phyloP scores from a whole-genome alignment of 495 filamentous ascomycete species.

The Penicillium silybi region DNA sequence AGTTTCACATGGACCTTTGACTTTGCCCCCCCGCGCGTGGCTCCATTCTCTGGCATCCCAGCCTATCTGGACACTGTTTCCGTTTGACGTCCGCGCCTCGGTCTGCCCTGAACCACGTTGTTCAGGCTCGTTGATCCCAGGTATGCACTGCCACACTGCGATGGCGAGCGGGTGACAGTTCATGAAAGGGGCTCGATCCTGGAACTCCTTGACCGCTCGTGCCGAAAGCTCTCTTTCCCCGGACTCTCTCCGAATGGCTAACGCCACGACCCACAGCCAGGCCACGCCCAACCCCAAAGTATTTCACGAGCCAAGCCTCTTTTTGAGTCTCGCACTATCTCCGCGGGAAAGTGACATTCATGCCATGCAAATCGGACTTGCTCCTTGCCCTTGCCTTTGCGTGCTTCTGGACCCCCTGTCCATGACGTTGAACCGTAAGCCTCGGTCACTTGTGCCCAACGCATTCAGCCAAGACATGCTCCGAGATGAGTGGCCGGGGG shows the following conservation, averaged over 20 bases:
- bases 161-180: neutral
- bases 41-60: neutral
- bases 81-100: neutral
- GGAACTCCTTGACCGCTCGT: neutral
- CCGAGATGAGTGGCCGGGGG: neutral
- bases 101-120: neutral
- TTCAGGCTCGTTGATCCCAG: neutral
- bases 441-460: neutral
- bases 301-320: neutral
- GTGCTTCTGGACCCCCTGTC: neutral
- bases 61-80: neutral
- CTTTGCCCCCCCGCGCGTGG: neutral
- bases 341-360: constrained; percentile 3
- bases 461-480: neutral
- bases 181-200: neutral
- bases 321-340: constrained; percentile 7
- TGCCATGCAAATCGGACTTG: constrained; percentile 1
- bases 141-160: neutral
- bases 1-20: neutral
- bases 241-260: neutral
- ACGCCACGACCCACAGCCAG: neutral
- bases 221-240: neutral
- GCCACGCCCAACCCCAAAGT: neutral
- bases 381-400: neutral
- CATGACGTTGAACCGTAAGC: neutral